These are phyloP conservation scores for Yamadazyma phyllophila DNA, from an alignment of 805 yeast genomes.

Conservation along the genomic window DNA sequence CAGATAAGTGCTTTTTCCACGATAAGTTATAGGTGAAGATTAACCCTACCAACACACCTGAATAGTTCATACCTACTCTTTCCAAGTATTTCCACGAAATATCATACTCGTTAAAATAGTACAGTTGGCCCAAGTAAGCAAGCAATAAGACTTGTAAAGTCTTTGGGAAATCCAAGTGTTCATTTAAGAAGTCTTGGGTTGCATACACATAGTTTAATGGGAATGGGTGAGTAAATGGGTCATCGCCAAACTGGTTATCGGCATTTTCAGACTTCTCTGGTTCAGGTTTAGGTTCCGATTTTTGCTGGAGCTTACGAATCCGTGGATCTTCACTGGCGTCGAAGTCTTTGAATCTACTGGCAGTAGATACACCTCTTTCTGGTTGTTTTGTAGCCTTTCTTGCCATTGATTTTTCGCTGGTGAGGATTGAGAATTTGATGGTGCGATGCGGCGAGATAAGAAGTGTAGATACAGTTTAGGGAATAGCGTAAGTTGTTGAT, in stretches of 20 bases:
- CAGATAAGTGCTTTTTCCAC: slow-evolving; percentile 14
- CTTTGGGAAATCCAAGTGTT: slow-evolving; percentile 26
- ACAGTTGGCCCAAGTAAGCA: slow-evolving; percentile 28
- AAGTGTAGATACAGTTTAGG: too few relatives aligned
- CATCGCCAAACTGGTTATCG: slow-evolving; percentile 13
- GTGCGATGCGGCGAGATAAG: too few relatives aligned
- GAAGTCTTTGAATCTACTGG: slow-evolving; percentile 14
- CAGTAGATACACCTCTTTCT: slow-evolving; percentile 12
- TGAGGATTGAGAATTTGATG: too few relatives aligned
- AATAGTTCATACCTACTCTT: slow-evolving; percentile 30
- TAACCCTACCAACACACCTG: slow-evolving; percentile 32
- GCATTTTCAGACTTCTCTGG: slow-evolving; percentile 2
- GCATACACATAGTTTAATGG: slow-evolving; percentile 27
- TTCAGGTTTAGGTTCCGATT: background rate
- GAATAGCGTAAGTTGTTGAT: too few relatives aligned
- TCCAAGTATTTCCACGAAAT: slow-evolving; percentile 18
- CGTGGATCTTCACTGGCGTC: slow-evolving; percentile 7
- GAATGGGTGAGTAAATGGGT: slow-evolving; percentile 17
- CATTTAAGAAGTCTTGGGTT: slow-evolving; percentile 40
- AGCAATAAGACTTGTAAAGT: slow-evolving; percentile 32
- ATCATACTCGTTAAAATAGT: slow-evolving; percentile 23
- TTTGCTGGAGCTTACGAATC: background rate
- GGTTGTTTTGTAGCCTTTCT: slow-evolving; percentile 6
- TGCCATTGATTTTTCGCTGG: slow-evolving; percentile 7
- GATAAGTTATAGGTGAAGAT: slow-evolving; percentile 24